Evolutionary conservation across 2,329 filamentous ascomycete genomes (phyloP).

Genomic region (Kalaharituber pfeilii): DNA sequence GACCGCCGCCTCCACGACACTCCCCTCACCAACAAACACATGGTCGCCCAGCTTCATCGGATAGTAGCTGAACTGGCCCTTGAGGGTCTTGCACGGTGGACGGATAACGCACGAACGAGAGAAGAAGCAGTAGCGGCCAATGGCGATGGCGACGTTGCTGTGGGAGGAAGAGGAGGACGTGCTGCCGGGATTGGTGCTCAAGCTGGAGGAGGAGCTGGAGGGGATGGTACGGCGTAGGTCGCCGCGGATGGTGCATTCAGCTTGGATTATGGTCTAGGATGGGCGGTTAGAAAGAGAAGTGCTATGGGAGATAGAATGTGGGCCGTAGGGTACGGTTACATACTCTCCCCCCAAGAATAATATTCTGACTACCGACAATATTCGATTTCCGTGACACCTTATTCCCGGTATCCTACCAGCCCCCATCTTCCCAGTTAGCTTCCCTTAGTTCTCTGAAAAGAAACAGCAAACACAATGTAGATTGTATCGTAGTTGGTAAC

Average conservation of each 20-base stretch:
- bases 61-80: constrained; percentile 63
- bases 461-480: not conserved
- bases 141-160: constrained; percentile 55
- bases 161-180: constrained; percentile 1
- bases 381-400: constrained; percentile 86
- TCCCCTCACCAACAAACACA: constrained; percentile 64
- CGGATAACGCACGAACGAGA: constrained; percentile 60
- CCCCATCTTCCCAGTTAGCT: not conserved
- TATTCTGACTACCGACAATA: constrained; percentile 90
- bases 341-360: constrained; percentile 74
- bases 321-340: not conserved
- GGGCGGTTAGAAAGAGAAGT: too few species aligned
- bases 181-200: too few species aligned
- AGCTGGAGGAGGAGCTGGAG: constrained; percentile 12
- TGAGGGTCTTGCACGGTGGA: constrained; percentile 66
- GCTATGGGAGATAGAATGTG: not conserved
- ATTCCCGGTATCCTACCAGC: constrained; percentile 74
- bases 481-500: not conserved
- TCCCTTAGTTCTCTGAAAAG: not conserved
- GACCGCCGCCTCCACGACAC: constrained; percentile 64
- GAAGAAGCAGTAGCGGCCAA: constrained; percentile 83
- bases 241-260: constrained; percentile 82
- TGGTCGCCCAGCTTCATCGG: constrained; percentile 88
- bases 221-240: constrained; percentile 51
- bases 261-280: constrained; percentile 66